Evolutionary conservation across 1,139 yeast genomes (phyloP), one percentile per base, ranked within the genome.

Genomic region (Geotrichum aggregatum): DNA sequence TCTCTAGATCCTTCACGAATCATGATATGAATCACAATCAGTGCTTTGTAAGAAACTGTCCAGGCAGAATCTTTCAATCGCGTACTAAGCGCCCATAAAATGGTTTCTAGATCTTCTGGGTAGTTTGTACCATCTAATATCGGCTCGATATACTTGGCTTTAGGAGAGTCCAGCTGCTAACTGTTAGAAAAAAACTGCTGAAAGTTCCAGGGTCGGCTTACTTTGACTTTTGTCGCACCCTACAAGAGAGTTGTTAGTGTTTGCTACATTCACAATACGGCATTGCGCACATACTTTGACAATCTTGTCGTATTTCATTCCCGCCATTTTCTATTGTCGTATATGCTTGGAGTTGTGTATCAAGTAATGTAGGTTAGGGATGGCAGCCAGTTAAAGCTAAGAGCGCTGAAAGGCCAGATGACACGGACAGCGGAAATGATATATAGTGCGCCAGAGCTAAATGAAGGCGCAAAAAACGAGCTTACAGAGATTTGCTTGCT

Each of bases 101-200:
- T 83, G 16, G 83, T 79, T 53, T 76, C 76, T 63, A 91, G 81
- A 60, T 84, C 83, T 36, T 79, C 83, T 35, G 72, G 70, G 28
- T 74, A 72, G 14, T 79, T 70, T 0, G 97, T 87, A 3, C 95
- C 84, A 74, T 85, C 78, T 47, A 92, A 76, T 53, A 92, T 87
- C 1, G 98, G 98, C 69, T 89, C 96, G 53, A 91, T 83, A 66
- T 92, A 94, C 67, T 94, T 92, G 43, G 95, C 85, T 71, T 92
- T 92, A n/a, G 99, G 99, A 24, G 98, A 96, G n/a, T 98, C 98
- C 72, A 89, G 81, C 78, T 82, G 79, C 21, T 7, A 22, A 33
- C 19, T 28, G 18, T 13, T 33, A 19, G 35, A 3, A 39, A 6
- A 51, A 35, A n/a, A n/a, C n/a, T n/a, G n/a, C n/a, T n/a, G 14